Conservation (phyloP, 352 stramenopile species). For the Globisporangium iwayamae region DNA sequence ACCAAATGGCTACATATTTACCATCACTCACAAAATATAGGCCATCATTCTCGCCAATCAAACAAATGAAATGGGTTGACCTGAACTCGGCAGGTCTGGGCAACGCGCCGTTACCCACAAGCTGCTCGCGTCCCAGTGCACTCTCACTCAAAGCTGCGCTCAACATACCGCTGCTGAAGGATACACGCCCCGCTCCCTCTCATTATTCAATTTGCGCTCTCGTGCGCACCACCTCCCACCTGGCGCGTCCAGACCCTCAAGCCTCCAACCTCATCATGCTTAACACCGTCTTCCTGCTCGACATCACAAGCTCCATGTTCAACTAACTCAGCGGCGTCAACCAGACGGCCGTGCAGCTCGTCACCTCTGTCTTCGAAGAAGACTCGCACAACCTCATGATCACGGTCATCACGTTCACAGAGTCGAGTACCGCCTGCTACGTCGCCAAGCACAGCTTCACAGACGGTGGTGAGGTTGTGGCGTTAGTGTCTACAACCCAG, state of each 20-base stretch:
- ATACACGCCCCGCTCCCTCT: too few relatives aligned
- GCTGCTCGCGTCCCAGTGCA: not conserved
- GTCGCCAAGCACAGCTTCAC: slow-evolving; percentile 60
- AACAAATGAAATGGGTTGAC: too few relatives aligned
- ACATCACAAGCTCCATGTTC: slow-evolving; percentile 71
- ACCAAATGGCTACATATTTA: not conserved
- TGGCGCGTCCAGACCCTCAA: too few relatives aligned
- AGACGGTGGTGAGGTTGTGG: slow-evolving; percentile 30
- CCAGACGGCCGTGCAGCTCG: slow-evolving; percentile 42
- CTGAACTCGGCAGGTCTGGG: too few relatives aligned
- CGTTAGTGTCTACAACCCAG: slow-evolving; percentile 36
- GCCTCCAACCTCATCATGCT: slow-evolving; percentile 29
- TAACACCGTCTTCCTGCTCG: slow-evolving; percentile 64
- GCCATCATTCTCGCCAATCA: too few relatives aligned
- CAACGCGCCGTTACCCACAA: too few relatives aligned
- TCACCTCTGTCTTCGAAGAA: slow-evolving; percentile 46
- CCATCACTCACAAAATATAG: not conserved
- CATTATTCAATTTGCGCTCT: not conserved
- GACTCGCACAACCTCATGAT: slow-evolving; percentile 46
- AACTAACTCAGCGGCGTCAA: slow-evolving; percentile 51
- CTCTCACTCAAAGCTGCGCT: not conserved
- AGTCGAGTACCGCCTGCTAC: slow-evolving; percentile 42
- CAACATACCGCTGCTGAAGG: not conserved
- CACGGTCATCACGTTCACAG: slow-evolving; percentile 74
- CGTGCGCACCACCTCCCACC: not conserved